phyloP scores from a whole-genome alignment of 306 rosid species.

The Trichosanthes truncata region DNA sequence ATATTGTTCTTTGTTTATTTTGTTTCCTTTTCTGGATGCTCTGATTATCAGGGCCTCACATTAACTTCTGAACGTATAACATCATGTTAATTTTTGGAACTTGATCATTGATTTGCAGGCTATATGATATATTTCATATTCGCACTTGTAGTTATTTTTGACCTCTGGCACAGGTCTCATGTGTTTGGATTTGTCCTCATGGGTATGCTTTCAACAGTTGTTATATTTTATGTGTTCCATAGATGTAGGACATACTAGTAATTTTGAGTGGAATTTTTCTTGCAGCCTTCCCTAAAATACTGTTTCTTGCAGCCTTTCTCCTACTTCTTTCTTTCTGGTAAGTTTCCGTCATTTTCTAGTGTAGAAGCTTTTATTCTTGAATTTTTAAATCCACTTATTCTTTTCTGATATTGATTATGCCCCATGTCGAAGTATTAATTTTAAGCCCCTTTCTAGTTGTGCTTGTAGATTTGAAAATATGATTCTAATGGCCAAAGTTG shows the following conservation, averaged over 20 bases:
- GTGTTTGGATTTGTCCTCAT: constrained; percentile 49
- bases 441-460: constrained; percentile 2
- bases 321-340: constrained; percentile 68
- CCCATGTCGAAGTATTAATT: background rate
- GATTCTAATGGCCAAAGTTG: background rate
- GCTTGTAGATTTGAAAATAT: background rate
- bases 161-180: constrained; percentile 46
- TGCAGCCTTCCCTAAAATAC: constrained; percentile 58
- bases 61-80: background rate
- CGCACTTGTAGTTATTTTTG: constrained; percentile 36
- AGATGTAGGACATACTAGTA: constrained; percentile 10
- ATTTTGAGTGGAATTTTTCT: constrained; percentile 20
- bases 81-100: constrained; percentile 9
- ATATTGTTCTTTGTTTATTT: background rate
- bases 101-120: constrained; percentile 28
- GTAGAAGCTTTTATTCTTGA: background rate
- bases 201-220: constrained; percentile 37
- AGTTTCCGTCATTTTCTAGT: constrained; percentile 7
- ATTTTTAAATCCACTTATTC: background rate
- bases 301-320: constrained; percentile 56
- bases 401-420: background rate
- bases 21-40: background rate
- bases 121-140: constrained; percentile 48
- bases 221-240: constrained; percentile 1
- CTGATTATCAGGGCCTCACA: background rate